phyloP scores from a whole-genome alignment of 352 stramenopile species.

The Phytophthora lateralis region DNA sequence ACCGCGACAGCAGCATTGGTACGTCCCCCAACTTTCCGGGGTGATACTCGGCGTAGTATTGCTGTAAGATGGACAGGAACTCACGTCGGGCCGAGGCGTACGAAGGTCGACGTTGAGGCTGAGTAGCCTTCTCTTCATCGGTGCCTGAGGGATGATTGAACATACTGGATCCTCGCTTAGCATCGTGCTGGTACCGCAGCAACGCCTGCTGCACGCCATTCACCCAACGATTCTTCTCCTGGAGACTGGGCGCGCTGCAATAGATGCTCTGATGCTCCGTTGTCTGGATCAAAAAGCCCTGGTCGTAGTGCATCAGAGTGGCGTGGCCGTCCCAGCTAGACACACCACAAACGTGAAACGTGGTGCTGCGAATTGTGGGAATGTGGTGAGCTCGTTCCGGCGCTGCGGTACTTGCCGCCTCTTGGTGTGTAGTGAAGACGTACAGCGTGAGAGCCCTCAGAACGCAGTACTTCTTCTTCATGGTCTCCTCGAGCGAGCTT shows the following conservation, averaged over 20 bases:
- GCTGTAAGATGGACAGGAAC: conserved; percentile 46
- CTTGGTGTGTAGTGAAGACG: conserved; percentile 52
- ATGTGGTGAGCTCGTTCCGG: background rate
- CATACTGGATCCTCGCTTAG: conserved; percentile 21
- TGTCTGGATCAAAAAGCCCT: conserved; percentile 76
- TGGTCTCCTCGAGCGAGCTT: conserved; percentile 36
- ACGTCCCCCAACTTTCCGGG: conserved; percentile 66
- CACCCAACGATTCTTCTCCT: conserved; percentile 74
- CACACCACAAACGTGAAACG: conserved; percentile 46
- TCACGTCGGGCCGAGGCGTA: conserved; percentile 22
- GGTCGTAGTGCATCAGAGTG: conserved; percentile 67
- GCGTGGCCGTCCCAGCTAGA: conserved; percentile 72
- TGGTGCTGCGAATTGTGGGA: conserved; percentile 2
- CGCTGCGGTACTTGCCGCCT: conserved; percentile 12
- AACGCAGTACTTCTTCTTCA: conserved; percentile 75
- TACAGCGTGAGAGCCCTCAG: conserved; percentile 47
- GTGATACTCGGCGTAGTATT: conserved; percentile 68
- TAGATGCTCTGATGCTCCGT: conserved; percentile 55
- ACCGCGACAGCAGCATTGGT: conserved; percentile 54
- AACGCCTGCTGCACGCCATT: conserved; percentile 61
- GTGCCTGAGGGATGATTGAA: conserved; percentile 31
- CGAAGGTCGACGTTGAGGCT: conserved; percentile 13
- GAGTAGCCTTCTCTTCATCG: conserved; percentile 7
- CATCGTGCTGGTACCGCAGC: conserved; percentile 25
- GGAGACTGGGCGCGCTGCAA: conserved; percentile 64